Evolutionary conservation across 176 grass and related monocot species (phyloP).

Genomic region (Tillandsia leiboldiana): DNA sequence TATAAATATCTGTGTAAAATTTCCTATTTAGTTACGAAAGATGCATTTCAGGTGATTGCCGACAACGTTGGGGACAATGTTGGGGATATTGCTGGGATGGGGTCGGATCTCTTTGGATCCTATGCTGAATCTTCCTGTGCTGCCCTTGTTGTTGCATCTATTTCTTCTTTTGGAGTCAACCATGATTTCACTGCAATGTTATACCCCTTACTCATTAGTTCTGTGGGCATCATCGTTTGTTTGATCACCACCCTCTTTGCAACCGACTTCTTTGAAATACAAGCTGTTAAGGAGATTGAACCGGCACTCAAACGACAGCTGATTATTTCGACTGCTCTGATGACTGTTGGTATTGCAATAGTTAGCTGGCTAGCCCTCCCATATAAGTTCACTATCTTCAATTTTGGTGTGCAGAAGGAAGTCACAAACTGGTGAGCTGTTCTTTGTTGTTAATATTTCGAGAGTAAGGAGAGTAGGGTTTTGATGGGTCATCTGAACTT

Average conservation of each 20-base stretch:
- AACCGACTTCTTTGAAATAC: slow-evolving; percentile 41
- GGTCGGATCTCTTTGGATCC: slow-evolving; percentile 49
- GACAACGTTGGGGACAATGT: slow-evolving; percentile 51
- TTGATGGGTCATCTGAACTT: background rate
- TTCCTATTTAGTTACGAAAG: background rate
- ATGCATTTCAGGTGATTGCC: slow-evolving; percentile 34
- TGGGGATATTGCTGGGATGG: slow-evolving; percentile 50
- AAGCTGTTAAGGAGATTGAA: slow-evolving; percentile 35
- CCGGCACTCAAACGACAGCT: slow-evolving; percentile 38
- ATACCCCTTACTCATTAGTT: slow-evolving; percentile 42
- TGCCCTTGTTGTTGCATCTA: slow-evolving; percentile 43
- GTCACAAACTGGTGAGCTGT: slow-evolving; percentile 26
- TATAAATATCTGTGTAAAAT: background rate
- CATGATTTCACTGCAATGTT: slow-evolving; percentile 48
- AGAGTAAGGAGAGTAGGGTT: background rate
- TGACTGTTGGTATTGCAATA: slow-evolving; percentile 38
- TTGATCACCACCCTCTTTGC: slow-evolving; percentile 47
- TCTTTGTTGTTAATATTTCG: background rate
- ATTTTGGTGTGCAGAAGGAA: slow-evolving; percentile 40
- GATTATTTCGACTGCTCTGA: slow-evolving; percentile 30
- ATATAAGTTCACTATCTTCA: slow-evolving; percentile 40
- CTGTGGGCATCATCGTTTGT: slow-evolving; percentile 40
- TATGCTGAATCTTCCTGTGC: slow-evolving; percentile 47
- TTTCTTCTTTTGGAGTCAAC: slow-evolving; percentile 45
- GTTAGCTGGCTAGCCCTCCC: slow-evolving; percentile 38